phyloP scores from a whole-genome alignment of 148 eudicot genomes.

The Cornus florida region DNA sequence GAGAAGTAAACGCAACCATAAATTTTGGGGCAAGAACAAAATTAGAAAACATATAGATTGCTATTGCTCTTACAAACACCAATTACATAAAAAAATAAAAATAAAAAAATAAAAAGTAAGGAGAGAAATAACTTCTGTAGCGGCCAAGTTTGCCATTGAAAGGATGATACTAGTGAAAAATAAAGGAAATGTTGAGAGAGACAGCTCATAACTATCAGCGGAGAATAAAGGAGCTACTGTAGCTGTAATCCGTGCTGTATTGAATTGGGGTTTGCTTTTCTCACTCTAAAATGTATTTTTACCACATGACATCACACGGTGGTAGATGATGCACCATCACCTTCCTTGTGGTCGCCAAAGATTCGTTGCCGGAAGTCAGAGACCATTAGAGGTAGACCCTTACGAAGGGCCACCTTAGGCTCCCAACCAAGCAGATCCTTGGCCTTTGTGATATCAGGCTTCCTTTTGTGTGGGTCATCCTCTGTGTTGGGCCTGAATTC shows the following conservation, averaged over 20 bases:
- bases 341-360: slow-evolving; percentile 62
- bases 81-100: too few species aligned
- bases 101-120: not conserved
- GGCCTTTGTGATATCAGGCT: slow-evolving; percentile 64
- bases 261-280: not conserved
- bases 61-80: too few species aligned
- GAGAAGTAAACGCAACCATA: too few species aligned
- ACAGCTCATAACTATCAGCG: not conserved
- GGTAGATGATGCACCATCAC: slow-evolving; percentile 2
- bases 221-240: too few species aligned
- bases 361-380: slow-evolving; percentile 66
- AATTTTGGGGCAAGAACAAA: too few species aligned
- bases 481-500: slow-evolving; percentile 66
- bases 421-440: slow-evolving; percentile 71
- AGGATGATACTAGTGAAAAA: not conserved
- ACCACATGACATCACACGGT: not conserved
- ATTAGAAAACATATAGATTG: too few species aligned
- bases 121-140: not conserved
- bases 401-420: slow-evolving; percentile 54
- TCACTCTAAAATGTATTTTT: too few species aligned
- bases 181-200: not conserved
- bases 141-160: not conserved
- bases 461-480: slow-evolving; percentile 75
- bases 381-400: slow-evolving; percentile 68
- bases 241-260: too few species aligned